phyloP scores from a whole-genome alignment of 768 basidiomycete genomes.

The Mycena capillaripes region DNA sequence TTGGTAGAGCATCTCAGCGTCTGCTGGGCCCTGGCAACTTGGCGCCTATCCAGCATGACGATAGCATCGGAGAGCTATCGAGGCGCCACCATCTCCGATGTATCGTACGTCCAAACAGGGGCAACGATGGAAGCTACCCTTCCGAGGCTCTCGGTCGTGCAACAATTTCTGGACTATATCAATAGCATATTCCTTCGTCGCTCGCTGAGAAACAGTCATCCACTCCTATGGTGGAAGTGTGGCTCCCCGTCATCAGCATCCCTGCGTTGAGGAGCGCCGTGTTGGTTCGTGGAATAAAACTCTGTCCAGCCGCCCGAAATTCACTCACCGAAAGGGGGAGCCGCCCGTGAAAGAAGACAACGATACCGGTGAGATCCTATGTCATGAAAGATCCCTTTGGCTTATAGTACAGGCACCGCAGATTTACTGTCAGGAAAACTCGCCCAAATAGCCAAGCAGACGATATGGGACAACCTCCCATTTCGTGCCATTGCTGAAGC shows the following conservation, averaged over 20 bases:
- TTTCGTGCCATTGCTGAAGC: constrained; percentile 21
- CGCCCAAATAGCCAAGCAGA: neutral
- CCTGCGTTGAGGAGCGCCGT: neutral
- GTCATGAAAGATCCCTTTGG: too few relatives aligned
- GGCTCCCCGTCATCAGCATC: neutral
- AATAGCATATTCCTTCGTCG: neutral
- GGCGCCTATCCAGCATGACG: neutral
- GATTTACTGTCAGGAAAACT: neutral
- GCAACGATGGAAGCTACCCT: neutral
- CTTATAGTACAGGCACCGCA: neutral
- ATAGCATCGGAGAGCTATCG: neutral
- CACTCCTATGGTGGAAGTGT: neutral
- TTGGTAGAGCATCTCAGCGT: too few relatives aligned
- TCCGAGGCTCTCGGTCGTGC: too few relatives aligned
- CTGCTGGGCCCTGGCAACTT: too few relatives aligned
- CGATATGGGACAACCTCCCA: neutral
- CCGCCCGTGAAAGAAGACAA: neutral
- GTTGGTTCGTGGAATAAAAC: neutral
- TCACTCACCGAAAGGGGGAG: neutral
- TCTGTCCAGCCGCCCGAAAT: neutral
- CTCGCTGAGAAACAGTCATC: neutral
- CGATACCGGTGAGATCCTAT: neutral
- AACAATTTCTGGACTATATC: neutral
- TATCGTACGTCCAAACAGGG: neutral
- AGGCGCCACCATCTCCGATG: neutral